Evolutionary conservation across 352 stramenopile species (phyloP).

Genomic region (Pythium aristosporum): DNA sequence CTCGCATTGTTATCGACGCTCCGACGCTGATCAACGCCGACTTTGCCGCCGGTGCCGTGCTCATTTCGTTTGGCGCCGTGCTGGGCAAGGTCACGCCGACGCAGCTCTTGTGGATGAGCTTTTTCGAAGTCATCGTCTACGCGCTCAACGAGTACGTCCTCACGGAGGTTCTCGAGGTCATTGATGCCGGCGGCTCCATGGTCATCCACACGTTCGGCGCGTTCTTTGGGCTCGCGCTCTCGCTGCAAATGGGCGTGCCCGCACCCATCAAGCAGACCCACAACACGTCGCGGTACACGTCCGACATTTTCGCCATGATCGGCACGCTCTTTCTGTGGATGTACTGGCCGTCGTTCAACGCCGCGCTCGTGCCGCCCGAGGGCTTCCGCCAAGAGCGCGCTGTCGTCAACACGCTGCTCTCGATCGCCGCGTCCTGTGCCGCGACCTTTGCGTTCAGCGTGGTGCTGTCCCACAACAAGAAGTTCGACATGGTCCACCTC

Average conservation of each 20-base stretch:
- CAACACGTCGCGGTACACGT: slow-evolving; percentile 69
- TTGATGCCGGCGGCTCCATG: slow-evolving; percentile 79
- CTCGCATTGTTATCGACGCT: slow-evolving; percentile 57
- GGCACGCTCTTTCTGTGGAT: slow-evolving; percentile 87
- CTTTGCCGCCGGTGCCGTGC: slow-evolving; percentile 70
- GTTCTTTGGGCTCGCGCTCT: slow-evolving; percentile 78
- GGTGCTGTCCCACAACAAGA: slow-evolving; percentile 47
- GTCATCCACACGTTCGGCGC: slow-evolving; percentile 86
- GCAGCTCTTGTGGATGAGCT: slow-evolving; percentile 75
- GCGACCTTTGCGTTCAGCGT: slow-evolving; percentile 54
- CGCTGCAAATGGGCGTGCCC: slow-evolving; percentile 54
- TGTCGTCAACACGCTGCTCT: slow-evolving; percentile 78
- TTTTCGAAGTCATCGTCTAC: slow-evolving; percentile 77
- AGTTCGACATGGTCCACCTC: slow-evolving; percentile 84
- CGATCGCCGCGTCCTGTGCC: slow-evolving; percentile 58
- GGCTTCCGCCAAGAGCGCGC: slow-evolving; percentile 69
- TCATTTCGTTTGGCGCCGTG: slow-evolving; percentile 81
- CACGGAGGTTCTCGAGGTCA: slow-evolving; percentile 47
- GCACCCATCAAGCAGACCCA: slow-evolving; percentile 35
- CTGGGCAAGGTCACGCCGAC: slow-evolving; percentile 75
- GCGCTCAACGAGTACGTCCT: slow-evolving; percentile 80
- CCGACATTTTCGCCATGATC: slow-evolving; percentile 80
- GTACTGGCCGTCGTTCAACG: slow-evolving; percentile 88
- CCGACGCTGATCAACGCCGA: slow-evolving; percentile 73
- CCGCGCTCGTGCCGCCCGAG: slow-evolving; percentile 50